Percentiles rank a stretch among this genome's conserved stretches.
Conservation (phyloP, 2,329 filamentous ascomycete genomes). For the Botrytis byssoidea region DNA sequence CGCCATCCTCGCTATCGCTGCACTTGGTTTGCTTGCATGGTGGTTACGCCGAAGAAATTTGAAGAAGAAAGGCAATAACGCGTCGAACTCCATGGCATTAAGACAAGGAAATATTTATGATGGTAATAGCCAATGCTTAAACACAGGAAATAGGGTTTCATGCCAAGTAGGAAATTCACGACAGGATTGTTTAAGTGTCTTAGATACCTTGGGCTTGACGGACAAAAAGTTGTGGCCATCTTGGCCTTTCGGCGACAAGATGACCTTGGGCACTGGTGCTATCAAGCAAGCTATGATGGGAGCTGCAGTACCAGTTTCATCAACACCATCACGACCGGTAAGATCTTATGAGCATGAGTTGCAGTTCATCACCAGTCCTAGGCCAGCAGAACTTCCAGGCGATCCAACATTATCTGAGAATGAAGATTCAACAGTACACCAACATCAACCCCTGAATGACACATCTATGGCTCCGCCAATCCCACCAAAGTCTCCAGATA, state of each 20-base stretch:
- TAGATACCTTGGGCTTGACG: not conserved
- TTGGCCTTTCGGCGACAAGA: slow-evolving; percentile 8
- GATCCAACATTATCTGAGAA: not conserved
- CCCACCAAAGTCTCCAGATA: not conserved
- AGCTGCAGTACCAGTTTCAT: not conserved
- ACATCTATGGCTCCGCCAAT: not conserved
- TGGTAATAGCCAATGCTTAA: not conserved
- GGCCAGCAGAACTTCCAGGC: not conserved
- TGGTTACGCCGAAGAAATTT: not conserved
- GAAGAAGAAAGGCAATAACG: not conserved
- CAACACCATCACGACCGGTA: not conserved
- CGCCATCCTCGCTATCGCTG: not conserved
- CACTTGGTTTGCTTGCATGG: not conserved
- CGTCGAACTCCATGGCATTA: not conserved
- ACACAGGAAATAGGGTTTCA: not conserved
- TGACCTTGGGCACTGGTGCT: not conserved
- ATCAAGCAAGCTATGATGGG: slow-evolving; percentile 6
- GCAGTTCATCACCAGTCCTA: not conserved
- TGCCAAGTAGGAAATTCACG: too few species aligned
- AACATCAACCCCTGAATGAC: not conserved
- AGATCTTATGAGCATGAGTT: not conserved
- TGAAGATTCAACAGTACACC: not conserved
- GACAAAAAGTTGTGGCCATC: slow-evolving; percentile 3
- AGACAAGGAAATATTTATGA: too few species aligned
- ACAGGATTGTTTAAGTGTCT: not conserved